phyloP scores from a whole-genome alignment of 2,329 filamentous ascomycete genomes.

The Claviceps maximensis region DNA sequence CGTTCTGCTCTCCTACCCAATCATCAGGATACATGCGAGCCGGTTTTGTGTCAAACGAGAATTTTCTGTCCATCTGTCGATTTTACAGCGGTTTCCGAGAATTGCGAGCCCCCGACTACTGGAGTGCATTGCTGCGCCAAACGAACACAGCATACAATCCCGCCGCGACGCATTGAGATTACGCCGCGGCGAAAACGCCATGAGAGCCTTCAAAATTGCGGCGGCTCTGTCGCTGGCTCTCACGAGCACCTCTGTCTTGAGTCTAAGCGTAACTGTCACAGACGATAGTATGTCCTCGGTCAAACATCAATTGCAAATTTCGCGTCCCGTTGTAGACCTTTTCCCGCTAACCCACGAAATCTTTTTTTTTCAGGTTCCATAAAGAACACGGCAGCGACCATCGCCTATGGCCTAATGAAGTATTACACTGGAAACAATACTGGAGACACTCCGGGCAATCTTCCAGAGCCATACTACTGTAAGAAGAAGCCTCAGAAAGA shows the following conservation, averaged over 20 bases:
- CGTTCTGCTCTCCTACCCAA: background rate
- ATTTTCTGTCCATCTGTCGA: too few species aligned
- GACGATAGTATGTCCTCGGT: slow-evolving; percentile 16
- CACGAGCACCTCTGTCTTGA: slow-evolving; percentile 7
- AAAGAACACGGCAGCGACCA: slow-evolving; percentile 32
- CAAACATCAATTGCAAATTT: background rate
- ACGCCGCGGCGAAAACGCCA: background rate
- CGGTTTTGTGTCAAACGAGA: background rate
- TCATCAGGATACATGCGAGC: background rate
- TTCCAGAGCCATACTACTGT: slow-evolving; percentile 53
- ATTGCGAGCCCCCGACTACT: background rate
- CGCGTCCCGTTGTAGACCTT: background rate
- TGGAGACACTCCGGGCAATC: slow-evolving; percentile 42
- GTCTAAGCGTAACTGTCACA: slow-evolving; percentile 19
- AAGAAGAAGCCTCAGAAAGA: slow-evolving; percentile 4
- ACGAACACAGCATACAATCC: background rate
- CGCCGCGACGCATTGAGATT: background rate
- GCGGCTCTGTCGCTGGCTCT: slow-evolving; percentile 8
- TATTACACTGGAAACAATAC: slow-evolving; percentile 46
- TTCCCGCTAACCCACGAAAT: background rate
- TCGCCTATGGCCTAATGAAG: slow-evolving; percentile 33
- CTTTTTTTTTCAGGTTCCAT: slow-evolving; percentile 28
- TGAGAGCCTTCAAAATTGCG: background rate
- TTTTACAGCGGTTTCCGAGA: background rate
- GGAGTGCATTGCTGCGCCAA: background rate